Percentiles rank a stretch among this genome's conserved stretches.
These are phyloP conservation scores for Iris macrosiphon DNA, from an alignment of 106 monocot genomes.

Conservation along the genomic window DNA sequence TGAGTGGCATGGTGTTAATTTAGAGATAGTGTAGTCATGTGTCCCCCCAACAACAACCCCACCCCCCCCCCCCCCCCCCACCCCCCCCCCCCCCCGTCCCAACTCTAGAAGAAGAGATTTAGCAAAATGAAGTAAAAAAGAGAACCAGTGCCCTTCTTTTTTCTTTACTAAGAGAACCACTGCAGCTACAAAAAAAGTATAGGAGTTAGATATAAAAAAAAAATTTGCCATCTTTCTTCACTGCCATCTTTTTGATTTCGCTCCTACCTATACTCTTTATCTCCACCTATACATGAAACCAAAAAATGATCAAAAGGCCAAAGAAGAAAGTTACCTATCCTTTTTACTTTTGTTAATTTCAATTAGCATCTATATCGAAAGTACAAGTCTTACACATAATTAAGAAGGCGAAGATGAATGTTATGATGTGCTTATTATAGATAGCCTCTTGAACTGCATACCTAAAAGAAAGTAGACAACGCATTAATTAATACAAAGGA, in stretches of 20 bases:
- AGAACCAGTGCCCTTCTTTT: too few species aligned
- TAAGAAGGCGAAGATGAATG: background rate
- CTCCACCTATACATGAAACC: background rate
- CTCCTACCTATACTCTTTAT: background rate
- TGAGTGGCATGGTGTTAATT: too few species aligned
- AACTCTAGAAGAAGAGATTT: too few species aligned
- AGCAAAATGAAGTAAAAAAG: too few species aligned
- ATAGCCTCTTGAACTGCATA: background rate
- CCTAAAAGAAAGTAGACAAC: background rate
- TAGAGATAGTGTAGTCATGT: too few species aligned
- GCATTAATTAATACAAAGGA: background rate
- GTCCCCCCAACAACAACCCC: too few species aligned
- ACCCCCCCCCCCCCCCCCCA: too few species aligned
- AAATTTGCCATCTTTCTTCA: background rate
- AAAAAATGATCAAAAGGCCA: background rate
- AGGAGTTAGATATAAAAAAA: too few species aligned
- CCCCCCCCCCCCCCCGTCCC: too few species aligned
- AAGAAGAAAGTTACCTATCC: background rate
- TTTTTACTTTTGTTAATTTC: background rate
- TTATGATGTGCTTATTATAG: background rate
- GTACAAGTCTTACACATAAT: background rate
- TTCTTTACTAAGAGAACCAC: too few species aligned
- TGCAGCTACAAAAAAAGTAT: too few species aligned
- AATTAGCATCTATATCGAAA: background rate
- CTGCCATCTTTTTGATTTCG: background rate